phyloP scores from a whole-genome alignment of 306 rosid species.

The Mucuna pruriens region DNA sequence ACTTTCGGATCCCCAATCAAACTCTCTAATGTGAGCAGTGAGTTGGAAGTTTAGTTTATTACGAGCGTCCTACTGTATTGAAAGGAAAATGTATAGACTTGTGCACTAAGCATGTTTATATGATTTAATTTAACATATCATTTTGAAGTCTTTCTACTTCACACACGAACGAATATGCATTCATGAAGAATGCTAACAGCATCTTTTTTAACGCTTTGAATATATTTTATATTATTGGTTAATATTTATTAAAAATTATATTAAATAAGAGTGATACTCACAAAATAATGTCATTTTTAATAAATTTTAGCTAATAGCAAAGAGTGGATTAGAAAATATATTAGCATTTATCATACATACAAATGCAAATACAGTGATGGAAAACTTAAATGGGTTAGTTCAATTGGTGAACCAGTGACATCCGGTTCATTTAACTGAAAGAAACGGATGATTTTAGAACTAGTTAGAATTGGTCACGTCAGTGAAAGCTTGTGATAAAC shows the following conservation, averaged over 20 bases:
- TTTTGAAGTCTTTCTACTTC: slow-evolving; percentile 16
- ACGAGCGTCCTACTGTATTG: slow-evolving; percentile 12
- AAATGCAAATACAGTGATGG: not conserved
- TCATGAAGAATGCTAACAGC: too few species aligned
- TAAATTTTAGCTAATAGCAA: too few species aligned
- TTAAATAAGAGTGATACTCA: too few species aligned
- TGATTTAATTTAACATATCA: slow-evolving; percentile 24
- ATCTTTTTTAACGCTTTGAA: too few species aligned
- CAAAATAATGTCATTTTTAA: too few species aligned
- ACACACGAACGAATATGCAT: not conserved
- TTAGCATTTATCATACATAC: not conserved
- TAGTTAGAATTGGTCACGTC: not conserved
- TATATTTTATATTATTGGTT: too few species aligned
- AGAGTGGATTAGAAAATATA: too few species aligned
- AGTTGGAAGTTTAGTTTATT: slow-evolving; percentile 34
- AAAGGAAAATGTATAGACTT: slow-evolving; percentile 37
- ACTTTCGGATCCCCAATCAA: slow-evolving; percentile 19
- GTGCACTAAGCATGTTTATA: slow-evolving; percentile 36
- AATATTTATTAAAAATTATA: too few species aligned
- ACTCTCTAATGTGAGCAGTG: slow-evolving; percentile 35
- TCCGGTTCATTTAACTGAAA: not conserved
- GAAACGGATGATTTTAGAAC: not conserved
- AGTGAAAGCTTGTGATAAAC: not conserved
- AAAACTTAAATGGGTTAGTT: not conserved
- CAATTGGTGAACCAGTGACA: not conserved